Evolutionary conservation across 2,329 filamentous ascomycete species (phyloP).

Genomic region (Ophiostoma australiae): DNA sequence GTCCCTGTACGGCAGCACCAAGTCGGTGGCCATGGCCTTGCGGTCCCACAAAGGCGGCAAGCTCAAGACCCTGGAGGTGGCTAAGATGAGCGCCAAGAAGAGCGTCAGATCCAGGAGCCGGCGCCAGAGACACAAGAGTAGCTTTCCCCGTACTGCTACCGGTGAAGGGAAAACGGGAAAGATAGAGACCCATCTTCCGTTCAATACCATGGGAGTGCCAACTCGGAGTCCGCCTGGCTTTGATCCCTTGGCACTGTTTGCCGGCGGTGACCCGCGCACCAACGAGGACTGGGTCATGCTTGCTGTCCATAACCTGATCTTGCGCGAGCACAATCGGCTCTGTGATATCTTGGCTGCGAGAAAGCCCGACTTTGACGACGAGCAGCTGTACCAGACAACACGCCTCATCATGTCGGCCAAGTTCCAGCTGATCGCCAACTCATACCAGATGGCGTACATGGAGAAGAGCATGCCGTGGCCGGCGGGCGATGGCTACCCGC

Average conservation of each 20-base stretch:
- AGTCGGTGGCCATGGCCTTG: slow-evolving; percentile 21
- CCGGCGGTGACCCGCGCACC: slow-evolving; percentile 26
- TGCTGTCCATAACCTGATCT: slow-evolving; percentile 24
- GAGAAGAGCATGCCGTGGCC: slow-evolving; percentile 27
- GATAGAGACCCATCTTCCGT: neutral
- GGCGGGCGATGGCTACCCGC: slow-evolving; percentile 24
- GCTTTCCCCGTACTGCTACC: neutral
- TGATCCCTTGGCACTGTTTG: slow-evolving; percentile 22
- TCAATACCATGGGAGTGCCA: neutral
- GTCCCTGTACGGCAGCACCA: slow-evolving; percentile 25
- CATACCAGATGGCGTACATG: slow-evolving; percentile 28
- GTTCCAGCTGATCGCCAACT: slow-evolving; percentile 26
- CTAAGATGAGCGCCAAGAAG: slow-evolving; percentile 8
- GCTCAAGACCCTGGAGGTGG: slow-evolving; percentile 23
- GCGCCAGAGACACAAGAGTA: neutral
- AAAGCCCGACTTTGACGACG: slow-evolving; percentile 24
- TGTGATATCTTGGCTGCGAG: slow-evolving; percentile 22
- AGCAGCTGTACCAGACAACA: slow-evolving; percentile 26
- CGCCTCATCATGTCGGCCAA: slow-evolving; percentile 27
- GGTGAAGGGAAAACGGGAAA: neutral
- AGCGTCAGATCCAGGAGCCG: neutral
- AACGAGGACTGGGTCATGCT: slow-evolving; percentile 28
- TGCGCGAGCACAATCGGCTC: slow-evolving; percentile 28
- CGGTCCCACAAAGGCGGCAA: slow-evolving; percentile 23
- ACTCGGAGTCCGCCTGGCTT: neutral